Conservation (phyloP, 306 rosid genomes). For the Rubus idaeus region DNA sequence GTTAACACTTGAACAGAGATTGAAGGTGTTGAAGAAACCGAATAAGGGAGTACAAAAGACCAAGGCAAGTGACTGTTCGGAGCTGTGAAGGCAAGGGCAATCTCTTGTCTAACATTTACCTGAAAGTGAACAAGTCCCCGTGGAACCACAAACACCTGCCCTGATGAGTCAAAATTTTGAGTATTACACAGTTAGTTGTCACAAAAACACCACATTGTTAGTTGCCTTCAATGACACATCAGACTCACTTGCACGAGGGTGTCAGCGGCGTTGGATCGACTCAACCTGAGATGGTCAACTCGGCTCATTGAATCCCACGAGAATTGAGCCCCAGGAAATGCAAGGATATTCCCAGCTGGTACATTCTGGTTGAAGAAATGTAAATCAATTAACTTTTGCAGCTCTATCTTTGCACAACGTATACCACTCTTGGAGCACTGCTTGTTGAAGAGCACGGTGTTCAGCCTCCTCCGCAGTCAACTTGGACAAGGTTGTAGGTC, state of each 20-base stretch:
- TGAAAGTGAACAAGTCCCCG: slow-evolving; percentile 48
- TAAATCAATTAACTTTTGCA: slow-evolving; percentile 52
- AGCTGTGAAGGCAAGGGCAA: slow-evolving; percentile 22
- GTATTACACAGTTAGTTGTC: slow-evolving; percentile 24
- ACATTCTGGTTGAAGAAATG: background rate
- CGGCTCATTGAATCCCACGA: slow-evolving; percentile 33
- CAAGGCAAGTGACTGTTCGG: slow-evolving; percentile 34
- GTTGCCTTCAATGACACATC: slow-evolving; percentile 28
- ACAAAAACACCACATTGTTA: slow-evolving; percentile 37
- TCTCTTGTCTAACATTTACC: slow-evolving; percentile 30
- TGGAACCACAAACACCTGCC: slow-evolving; percentile 37
- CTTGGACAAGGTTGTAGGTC: slow-evolving; percentile 86
- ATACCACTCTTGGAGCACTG: slow-evolving; percentile 97
- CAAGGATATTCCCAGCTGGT: slow-evolving; percentile 25
- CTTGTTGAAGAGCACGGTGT: slow-evolving; percentile 97
- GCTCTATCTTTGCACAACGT: slow-evolving; percentile 80
- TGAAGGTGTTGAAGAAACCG: slow-evolving; percentile 28
- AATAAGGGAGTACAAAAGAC: background rate
- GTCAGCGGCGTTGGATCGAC: slow-evolving; percentile 37
- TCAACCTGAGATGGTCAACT: slow-evolving; percentile 27
- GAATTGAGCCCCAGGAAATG: slow-evolving; percentile 34
- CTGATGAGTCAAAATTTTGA: slow-evolving; percentile 26
- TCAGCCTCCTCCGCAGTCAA: slow-evolving; percentile 94
- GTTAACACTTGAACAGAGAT: slow-evolving; percentile 29
- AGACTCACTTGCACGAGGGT: slow-evolving; percentile 36